These are phyloP conservation scores for Phtheirospermum japonicum DNA, from an alignment of 257 asterid genomes.

Conservation along the genomic window DNA sequence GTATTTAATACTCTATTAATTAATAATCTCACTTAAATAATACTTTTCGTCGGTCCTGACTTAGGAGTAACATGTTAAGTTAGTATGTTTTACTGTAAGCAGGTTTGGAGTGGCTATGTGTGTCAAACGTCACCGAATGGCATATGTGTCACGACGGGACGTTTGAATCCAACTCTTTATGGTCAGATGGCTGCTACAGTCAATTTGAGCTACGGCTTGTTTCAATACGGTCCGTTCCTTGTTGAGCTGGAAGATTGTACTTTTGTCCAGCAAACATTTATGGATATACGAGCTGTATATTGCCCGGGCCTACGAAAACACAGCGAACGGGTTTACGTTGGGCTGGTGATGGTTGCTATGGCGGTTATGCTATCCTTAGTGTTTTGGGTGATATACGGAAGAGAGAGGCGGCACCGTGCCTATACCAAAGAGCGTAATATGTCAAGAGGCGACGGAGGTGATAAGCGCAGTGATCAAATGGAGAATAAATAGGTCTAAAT, in stretches of 20 bases:
- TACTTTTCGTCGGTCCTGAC: too few relatives aligned
- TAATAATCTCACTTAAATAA: too few relatives aligned
- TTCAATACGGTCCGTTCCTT: constrained; percentile 60
- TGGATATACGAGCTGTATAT: constrained; percentile 37
- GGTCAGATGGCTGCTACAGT: constrained; percentile 63
- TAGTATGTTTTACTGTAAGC: constrained; percentile 10
- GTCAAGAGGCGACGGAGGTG: constrained; percentile 29
- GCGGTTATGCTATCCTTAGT: constrained; percentile 73
- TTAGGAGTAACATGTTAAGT: too few relatives aligned
- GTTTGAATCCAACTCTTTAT: constrained; percentile 66
- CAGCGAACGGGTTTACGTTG: constrained; percentile 56
- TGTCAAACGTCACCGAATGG: constrained; percentile 63
- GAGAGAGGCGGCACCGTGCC: constrained; percentile 79
- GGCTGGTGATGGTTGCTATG: constrained; percentile 63
- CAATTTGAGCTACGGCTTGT: constrained; percentile 69
- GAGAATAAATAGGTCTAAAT: background rate
- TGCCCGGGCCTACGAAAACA: constrained; percentile 66
- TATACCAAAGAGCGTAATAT: constrained; percentile 48
- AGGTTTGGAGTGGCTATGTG: constrained; percentile 72
- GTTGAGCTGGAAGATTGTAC: constrained; percentile 70
- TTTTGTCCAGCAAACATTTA: constrained; percentile 66
- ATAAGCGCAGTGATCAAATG: constrained; percentile 24
- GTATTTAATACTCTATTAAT: too few relatives aligned
- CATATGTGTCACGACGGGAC: constrained; percentile 61
- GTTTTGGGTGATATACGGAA: constrained; percentile 81